These are phyloP conservation scores for Ambrosiella xylebori DNA, from an alignment of 2,329 filamentous ascomycete genomes.

Conservation along the genomic window DNA sequence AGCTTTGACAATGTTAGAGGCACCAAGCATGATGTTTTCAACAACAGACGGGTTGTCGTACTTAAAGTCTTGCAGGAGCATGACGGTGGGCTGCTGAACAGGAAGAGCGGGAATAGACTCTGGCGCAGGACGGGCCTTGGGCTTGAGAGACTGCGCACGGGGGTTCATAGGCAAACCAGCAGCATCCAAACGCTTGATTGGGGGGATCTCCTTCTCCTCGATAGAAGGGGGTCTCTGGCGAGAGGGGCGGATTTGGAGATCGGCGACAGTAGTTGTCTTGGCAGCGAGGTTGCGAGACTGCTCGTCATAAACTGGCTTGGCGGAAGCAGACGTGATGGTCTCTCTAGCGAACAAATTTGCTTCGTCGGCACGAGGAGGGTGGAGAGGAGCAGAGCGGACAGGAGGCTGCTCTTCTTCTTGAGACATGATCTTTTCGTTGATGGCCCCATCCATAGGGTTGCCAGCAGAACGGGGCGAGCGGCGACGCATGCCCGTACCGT, in stretches of 20 bases:
- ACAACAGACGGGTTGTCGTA: conserved; percentile 35
- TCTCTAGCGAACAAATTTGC: conserved; percentile 1
- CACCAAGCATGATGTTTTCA: conserved; percentile 30
- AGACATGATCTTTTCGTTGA: background rate
- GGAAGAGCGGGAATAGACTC: background rate
- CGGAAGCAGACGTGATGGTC: background rate
- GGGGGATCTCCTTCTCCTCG: conserved; percentile 18
- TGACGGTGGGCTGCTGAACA: conserved; percentile 27
- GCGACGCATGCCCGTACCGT: conserved; percentile 21
- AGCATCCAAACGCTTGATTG: conserved; percentile 27
- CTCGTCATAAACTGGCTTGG: background rate
- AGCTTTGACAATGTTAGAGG: conserved; percentile 19
- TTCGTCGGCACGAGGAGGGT: conserved; percentile 2
- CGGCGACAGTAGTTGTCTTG: conserved; percentile 20
- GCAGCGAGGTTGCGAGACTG: conserved; percentile 16
- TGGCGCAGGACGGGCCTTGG: conserved; percentile 9
- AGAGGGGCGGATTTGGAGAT: conserved; percentile 20
- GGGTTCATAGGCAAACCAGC: conserved; percentile 33
- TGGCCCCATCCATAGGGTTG: background rate
- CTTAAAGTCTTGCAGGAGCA: conserved; percentile 39
- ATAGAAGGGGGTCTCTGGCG: conserved; percentile 16
- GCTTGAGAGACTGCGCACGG: conserved; percentile 22
- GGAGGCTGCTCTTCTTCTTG: background rate
- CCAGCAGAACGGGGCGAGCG: conserved; percentile 26
- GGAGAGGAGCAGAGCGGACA: background rate